Base-by-base conservation (phyloP, 768 basidiomycete genomes). In the Tricholoma flavovirens region DNA sequence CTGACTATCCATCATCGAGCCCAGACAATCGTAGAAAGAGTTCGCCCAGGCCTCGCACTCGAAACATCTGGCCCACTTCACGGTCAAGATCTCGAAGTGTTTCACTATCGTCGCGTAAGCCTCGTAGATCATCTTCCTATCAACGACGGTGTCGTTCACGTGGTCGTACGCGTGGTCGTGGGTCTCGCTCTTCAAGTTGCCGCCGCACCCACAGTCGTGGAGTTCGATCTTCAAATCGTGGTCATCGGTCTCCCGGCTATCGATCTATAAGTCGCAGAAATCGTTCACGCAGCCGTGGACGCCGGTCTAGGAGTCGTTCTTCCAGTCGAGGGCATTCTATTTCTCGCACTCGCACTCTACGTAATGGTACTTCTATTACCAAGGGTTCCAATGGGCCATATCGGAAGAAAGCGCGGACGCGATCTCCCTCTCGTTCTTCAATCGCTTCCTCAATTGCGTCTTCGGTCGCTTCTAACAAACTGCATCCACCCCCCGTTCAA, bases 371-470 rank as follows among this genome's bases (percentile, higher is more conserved):
- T 32, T 32, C 52, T 9, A 24, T 17, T 9, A 15, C 24, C 14
- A 43, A 12, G 6, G 36, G 12, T 24, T n/a, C 11, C 12, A 24
- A 29, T 3, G 24, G 24, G 42, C 67, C 62, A 40, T 64, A 65
- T 46, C 65, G 63, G 53, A 71, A 73, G 60, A 73, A 68, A 49
- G 57, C 66, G 50, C 70, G 70, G 63, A 76, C 77, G 51, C 73
- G 79, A 61, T 79, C 80, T 38, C 69, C 71, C 35, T 83, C 83
- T 58, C 78, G 78, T 49, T 84, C 83, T 12, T 82, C 81, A 43
- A 78, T 79, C 60, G 79, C 77, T n/a, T 84, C 84, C 53, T 74
- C 77, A 24, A 73, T 72, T n/a, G 46, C 46, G 7, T 49, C 46
- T 17, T 49, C 46, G 30, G 30, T 26, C 40, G 70, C 66, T 52